Percentiles rank a stretch among this genome's conserved stretches.
These are phyloP conservation scores for Knoxia roxburghii DNA, from an alignment of 257 asterid genomes.

Conservation along the genomic window DNA sequence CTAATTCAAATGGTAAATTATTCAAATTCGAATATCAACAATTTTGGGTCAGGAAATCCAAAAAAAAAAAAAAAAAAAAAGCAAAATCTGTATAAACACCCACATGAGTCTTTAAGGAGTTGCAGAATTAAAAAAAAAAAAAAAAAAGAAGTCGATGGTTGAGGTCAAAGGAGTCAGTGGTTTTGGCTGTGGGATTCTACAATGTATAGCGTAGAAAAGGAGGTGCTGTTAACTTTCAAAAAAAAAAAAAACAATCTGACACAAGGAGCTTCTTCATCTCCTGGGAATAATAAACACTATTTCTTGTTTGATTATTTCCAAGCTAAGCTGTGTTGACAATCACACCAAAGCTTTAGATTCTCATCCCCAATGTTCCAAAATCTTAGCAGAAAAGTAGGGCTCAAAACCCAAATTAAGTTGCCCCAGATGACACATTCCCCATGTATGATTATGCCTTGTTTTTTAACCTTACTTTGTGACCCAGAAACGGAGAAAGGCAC, in stretches of 20 bases:
- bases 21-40: no score
- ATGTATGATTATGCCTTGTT: no score
- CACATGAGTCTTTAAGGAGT: background rate
- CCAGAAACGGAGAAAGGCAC: no score
- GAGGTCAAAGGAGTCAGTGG: constrained; percentile 16
- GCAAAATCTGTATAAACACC: no score
- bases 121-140: background rate
- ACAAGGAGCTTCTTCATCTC: constrained; percentile 5
- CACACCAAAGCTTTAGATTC: constrained; percentile 5
- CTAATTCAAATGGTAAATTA: no score
- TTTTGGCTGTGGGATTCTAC: constrained; percentile 16
- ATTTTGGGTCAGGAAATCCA: no score
- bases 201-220: background rate
- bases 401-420: background rate
- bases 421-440: no score
- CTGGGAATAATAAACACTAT: background rate
- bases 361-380: constrained; percentile 7
- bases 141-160: background rate
- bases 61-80: background rate
- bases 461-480: no score
- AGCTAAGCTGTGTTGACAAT: constrained; percentile 9
- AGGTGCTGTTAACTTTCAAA: no score
- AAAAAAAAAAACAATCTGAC: constrained; percentile 5
- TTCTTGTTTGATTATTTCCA: background rate
- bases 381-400: background rate